These are phyloP conservation scores for Sordaria brevicollis DNA, from an alignment of 495 filamentous ascomycete species.

Conservation along the genomic window DNA sequence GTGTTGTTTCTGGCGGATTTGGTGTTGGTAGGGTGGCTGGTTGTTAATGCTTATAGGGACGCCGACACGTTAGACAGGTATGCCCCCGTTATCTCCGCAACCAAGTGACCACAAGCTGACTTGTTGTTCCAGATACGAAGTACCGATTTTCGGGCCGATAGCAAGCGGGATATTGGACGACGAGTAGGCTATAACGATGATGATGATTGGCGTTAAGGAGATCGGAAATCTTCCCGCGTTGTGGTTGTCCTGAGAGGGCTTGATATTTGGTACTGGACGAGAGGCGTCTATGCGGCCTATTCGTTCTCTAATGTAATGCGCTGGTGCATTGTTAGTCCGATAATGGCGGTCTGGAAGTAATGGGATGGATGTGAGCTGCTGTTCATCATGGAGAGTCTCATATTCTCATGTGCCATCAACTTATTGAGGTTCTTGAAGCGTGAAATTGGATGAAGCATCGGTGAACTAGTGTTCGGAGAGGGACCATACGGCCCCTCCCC, in stretches of 20 bases:
- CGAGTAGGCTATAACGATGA: conserved; percentile 42
- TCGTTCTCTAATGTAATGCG: neutral
- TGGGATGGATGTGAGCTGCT: neutral
- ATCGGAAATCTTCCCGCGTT: neutral
- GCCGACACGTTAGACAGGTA: conserved; percentile 84
- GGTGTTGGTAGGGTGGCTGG: conserved; percentile 64
- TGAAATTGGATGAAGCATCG: neutral
- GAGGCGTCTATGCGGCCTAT: neutral
- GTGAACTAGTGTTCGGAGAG: too few relatives aligned
- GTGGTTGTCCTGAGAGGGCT: neutral
- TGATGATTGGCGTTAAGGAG: neutral
- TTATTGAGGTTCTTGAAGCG: neutral
- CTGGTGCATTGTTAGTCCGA: neutral
- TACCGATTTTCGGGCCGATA: conserved; percentile 77
- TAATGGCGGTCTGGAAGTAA: neutral
- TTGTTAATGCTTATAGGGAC: conserved; percentile 72
- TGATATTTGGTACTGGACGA: neutral
- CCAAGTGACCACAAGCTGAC: neutral
- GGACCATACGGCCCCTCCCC: too few relatives aligned
- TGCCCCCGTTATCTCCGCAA: neutral
- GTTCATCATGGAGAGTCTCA: neutral
- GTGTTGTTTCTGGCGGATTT: conserved; percentile 68
- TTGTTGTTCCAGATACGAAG: conserved; percentile 49
- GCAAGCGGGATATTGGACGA: conserved; percentile 89
- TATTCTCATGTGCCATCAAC: too few relatives aligned